These are phyloP conservation scores for Histomonas meleagridis DNA, from an alignment of 208 protist species.

Conservation along the genomic window DNA sequence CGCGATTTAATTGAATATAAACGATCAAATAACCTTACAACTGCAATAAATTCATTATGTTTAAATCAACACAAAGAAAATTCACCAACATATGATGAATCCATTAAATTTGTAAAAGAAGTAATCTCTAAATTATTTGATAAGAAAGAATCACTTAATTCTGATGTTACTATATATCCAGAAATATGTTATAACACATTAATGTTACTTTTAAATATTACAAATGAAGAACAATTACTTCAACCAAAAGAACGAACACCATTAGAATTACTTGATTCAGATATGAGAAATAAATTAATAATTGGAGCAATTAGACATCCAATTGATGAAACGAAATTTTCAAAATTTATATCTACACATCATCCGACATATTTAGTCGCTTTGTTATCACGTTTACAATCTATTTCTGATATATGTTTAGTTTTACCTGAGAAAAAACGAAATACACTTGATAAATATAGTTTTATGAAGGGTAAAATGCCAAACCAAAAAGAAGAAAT, in stretches of 20 bases:
- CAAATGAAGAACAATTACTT: background rate
- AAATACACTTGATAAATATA: background rate
- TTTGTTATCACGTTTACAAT: background rate
- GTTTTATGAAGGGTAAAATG: background rate
- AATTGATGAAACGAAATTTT: constrained; percentile 3
- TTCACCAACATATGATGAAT: background rate
- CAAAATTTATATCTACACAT: background rate
- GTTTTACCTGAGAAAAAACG: constrained; percentile 12
- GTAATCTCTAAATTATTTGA: background rate
- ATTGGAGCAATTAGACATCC: background rate
- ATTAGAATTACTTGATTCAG: background rate
- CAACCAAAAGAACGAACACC: background rate
- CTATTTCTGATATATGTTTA: background rate
- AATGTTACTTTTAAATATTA: background rate
- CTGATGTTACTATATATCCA: background rate
- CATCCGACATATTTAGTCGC: background rate
- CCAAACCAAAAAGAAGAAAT: background rate
- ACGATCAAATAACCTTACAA: background rate
- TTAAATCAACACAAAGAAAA: background rate
- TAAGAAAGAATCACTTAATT: background rate
- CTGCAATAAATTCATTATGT: background rate
- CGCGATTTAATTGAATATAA: background rate
- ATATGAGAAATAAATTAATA: background rate
- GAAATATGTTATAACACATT: background rate
- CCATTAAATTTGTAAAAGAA: background rate